Evolutionary conservation across 2,329 filamentous ascomycete genomes (phyloP).

Genomic region (Arthroderma uncinatum): DNA sequence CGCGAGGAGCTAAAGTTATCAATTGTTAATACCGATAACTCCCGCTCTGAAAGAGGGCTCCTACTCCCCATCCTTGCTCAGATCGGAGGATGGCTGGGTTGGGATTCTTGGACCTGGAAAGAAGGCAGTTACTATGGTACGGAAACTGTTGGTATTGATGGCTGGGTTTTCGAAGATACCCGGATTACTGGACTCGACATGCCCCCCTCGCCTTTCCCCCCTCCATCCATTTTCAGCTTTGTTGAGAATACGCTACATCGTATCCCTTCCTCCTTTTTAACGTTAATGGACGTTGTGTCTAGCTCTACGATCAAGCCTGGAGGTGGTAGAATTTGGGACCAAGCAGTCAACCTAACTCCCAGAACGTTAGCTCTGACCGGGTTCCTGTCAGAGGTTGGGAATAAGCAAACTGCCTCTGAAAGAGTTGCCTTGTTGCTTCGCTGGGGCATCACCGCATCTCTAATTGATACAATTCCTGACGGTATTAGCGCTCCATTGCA

Average conservation of each 20-base stretch:
- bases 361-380: conserved; percentile 59
- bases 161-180: conserved; percentile 47
- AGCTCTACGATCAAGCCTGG: conserved; percentile 21
- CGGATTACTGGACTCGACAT: conserved; percentile 35
- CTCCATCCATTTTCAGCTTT: conserved; percentile 51
- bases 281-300: conserved; percentile 40
- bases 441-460: conserved; percentile 49
- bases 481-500: conserved; percentile 68
- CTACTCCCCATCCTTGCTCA: conserved; percentile 70
- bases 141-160: conserved; percentile 47
- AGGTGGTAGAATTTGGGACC: conserved; percentile 26
- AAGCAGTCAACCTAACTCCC: conserved; percentile 41
- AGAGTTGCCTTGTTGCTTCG: conserved; percentile 64
- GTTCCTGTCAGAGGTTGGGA: conserved; percentile 50
- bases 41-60: conserved; percentile 36
- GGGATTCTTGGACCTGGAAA: conserved; percentile 50
- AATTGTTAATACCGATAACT: conserved; percentile 43
- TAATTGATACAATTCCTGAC: conserved; percentile 77
- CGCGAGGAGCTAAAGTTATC: conserved; percentile 81
- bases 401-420: conserved; percentile 43
- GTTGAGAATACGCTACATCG: conserved; percentile 34
- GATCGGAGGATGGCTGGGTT: conserved; percentile 70
- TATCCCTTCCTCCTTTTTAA: conserved; percentile 36
- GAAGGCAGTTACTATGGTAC: conserved; percentile 46
- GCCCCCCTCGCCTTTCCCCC: conserved; percentile 42